These are phyloP conservation scores for Lentinula novae-zelandiae DNA, from an alignment of 1,284 basidiomycete genomes.

Conservation along the genomic window DNA sequence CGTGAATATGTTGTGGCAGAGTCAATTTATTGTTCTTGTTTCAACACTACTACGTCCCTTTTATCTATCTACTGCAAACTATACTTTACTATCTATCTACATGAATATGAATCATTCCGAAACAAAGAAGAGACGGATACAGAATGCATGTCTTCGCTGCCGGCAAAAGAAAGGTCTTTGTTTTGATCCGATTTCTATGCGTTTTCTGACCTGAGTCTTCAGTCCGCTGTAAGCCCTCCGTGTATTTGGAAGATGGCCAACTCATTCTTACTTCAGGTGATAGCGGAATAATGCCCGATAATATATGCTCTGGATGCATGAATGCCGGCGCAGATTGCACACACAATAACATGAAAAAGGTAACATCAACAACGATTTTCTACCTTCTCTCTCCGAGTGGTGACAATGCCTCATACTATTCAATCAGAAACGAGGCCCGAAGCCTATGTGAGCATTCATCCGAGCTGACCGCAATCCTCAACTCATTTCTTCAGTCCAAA, in stretches of 20 bases:
- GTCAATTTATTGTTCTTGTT: no score
- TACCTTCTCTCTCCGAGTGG: no score
- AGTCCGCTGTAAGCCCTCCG: slow-evolving; percentile 4
- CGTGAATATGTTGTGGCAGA: no score
- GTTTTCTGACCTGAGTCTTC: background rate
- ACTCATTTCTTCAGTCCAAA: background rate
- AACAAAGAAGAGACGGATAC: background rate
- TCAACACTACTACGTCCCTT: no score
- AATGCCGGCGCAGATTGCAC: slow-evolving; percentile 7
- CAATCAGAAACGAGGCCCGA: slow-evolving; percentile 13
- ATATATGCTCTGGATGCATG: slow-evolving; percentile 11
- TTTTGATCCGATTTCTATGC: background rate
- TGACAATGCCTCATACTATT: background rate
- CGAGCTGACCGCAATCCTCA: background rate
- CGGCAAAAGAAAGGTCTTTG: background rate
- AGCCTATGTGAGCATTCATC: background rate
- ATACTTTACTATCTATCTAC: no score
- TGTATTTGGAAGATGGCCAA: no score
- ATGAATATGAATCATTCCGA: background rate
- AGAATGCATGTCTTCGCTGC: slow-evolving; percentile 4
- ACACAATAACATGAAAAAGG: slow-evolving; percentile 5
- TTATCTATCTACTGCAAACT: no score
- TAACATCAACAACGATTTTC: background rate
- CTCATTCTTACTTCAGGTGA: slow-evolving; percentile 7
- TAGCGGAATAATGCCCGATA: slow-evolving; percentile 12